A percentile compares a stretch with the other conserved stretches of the same genome.
Conservation (phyloP, 176 grass and related monocot genomes). For the Echinochloa phyllopogon region DNA sequence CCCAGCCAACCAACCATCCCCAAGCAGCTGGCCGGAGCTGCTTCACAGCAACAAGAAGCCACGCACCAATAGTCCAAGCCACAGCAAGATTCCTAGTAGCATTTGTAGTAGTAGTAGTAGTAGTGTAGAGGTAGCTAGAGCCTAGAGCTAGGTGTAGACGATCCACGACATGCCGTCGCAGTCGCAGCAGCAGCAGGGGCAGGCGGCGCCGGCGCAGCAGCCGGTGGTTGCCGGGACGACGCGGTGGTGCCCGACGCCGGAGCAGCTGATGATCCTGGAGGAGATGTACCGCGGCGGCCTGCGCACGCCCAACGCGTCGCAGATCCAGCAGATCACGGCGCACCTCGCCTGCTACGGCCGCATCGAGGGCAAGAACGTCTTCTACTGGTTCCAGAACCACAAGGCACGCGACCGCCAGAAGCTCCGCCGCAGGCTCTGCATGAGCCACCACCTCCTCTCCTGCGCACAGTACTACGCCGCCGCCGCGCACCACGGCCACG, state of each 20-base stretch:
- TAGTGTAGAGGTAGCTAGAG: neutral
- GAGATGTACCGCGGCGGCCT: conserved; percentile 88
- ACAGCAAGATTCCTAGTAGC: neutral
- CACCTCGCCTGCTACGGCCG: conserved; percentile 80
- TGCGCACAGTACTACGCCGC: conserved; percentile 44
- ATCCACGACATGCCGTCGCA: conserved; percentile 23
- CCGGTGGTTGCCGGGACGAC: conserved; percentile 45
- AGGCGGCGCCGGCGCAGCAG: conserved; percentile 28
- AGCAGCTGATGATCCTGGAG: conserved; percentile 95
- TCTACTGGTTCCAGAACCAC: conserved; percentile 99
- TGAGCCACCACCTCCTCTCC: conserved; percentile 66
- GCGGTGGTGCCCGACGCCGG: conserved; percentile 96
- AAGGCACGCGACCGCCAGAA: conserved; percentile 97
- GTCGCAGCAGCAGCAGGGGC: neutral
- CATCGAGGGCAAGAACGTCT: conserved; percentile 99
- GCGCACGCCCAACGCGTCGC: conserved; percentile 75
- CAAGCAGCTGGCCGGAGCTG: neutral
- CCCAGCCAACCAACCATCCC: neutral
- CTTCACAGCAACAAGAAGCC: neutral
- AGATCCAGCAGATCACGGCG: conserved; percentile 96
- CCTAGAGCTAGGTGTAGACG: too few species aligned
- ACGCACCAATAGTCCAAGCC: neutral
- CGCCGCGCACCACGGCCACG: conserved; percentile 12
- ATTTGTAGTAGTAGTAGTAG: neutral
- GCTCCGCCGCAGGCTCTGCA: conserved; percentile 81